Evolutionary conservation across 2,329 filamentous ascomycete genomes (phyloP).

Genomic region (Thielaviopsis populi): DNA sequence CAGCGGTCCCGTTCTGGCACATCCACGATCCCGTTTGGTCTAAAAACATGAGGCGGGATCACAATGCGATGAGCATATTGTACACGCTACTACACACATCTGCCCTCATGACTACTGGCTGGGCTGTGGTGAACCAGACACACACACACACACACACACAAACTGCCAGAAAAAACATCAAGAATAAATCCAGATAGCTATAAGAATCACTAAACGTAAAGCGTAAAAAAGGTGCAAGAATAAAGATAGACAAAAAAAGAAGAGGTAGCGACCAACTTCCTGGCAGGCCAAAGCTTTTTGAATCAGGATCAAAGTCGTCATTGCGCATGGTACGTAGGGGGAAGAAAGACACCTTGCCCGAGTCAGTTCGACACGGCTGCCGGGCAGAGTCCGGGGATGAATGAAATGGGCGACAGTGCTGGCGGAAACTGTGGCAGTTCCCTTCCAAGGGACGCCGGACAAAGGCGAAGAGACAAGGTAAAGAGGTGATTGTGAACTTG

Average conservation of each 20-base stretch:
- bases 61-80: too few species aligned
- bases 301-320: constrained; percentile 12
- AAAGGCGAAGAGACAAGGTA: constrained; percentile 13
- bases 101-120: too few species aligned
- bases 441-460: background rate
- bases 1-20: background rate
- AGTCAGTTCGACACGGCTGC: background rate
- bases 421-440: background rate
- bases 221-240: constrained; percentile 29
- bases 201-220: constrained; percentile 8
- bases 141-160: background rate
- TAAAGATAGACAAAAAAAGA: constrained; percentile 7
- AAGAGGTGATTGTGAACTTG: constrained; percentile 22
- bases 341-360: background rate
- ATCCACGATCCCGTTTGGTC: too few species aligned
- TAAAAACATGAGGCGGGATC: too few species aligned
- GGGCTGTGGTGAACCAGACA: too few species aligned
- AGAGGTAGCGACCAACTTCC: constrained; percentile 13
- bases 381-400: background rate
- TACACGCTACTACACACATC: background rate
- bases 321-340: constrained; percentile 2
- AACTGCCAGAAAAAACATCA: constrained; percentile 9
- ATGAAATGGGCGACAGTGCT: background rate
- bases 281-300: constrained; percentile 16
- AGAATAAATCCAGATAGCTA: constrained; percentile 11